Base-by-base conservation (phyloP, 2,329 filamentous ascomycete species). In the Claviceps arundinis region DNA sequence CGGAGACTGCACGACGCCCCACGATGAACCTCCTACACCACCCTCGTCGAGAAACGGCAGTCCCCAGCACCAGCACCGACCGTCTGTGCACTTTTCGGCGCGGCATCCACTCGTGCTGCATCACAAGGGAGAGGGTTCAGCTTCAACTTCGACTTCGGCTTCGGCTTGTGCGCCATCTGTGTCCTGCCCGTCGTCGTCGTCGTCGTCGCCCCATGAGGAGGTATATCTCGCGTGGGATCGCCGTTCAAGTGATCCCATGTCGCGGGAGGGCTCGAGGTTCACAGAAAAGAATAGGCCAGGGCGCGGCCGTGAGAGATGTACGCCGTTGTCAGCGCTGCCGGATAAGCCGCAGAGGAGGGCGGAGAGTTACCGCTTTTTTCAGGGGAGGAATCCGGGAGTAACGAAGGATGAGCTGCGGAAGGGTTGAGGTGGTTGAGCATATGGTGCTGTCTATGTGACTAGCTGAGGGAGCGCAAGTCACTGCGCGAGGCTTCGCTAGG, bases 61-160 rank as follows among this genome's bases (percentile, higher is more conserved):
- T 40, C 54, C 55, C 16, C 54, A 37, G 47, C 17, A 54, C 4
- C 60, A 62, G 0, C 17, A 56, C 1, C 60, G 62, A 0, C 64
- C 58, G 5, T 60, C 61, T 0, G 65, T 67, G 6, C 64, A 62
- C 43, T 67, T 67, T 53, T 64, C 62, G 2, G 60, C 66, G 11
- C 55, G 58, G 2, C 60, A 50, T 0, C 63, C 63, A 0, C 56
- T 64, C 1, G 54, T 64, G 2, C 43, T 65, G 6, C 56, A 64
- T 34, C 57, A 58, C 4, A 56, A 56, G 5, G 47, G 56, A 5
- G 38, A 44, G 17, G 34, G 42, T 38, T 30, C 41, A 9, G 37
- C 50, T 3, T 52, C 37, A 1, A 26, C 30, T 9, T 6, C 24
- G 1, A n/a, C 24, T 3, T 45, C 43, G 2, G 24, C 24, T 7